Base-by-base conservation (phyloP, 1,139 yeast species). In the Saccharomyces hybrid region DNA sequence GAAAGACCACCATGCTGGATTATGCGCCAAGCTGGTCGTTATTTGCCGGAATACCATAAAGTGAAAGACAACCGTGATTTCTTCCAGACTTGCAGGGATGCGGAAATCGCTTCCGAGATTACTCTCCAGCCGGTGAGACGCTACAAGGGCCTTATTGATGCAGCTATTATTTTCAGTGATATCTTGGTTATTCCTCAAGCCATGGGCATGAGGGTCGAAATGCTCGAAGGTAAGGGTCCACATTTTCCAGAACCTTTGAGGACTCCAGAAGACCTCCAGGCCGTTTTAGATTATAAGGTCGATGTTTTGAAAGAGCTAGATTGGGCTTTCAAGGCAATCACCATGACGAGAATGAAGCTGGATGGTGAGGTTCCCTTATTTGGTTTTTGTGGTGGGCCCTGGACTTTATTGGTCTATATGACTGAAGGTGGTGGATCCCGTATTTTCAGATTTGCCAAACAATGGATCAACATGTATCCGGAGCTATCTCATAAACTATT, bases 1-100 rank as follows among this genome's bases (percentile, higher is more conserved):
- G 99, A 93, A 73, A 83, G 99, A 69, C 97, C 99, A 1, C 99
- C 99, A 27, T 83, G 93, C 57, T 93, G 99, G 99, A 87, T 93
- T 63, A 93, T 93, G 99, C 71, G 78, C 56, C 78, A 75, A 59
- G 78, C 78, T 46, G 78, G 78, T 23, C 70, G 76, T 55, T 88
- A 88, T 64, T 75, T 88, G 57, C 95, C 95, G 29, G 97, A 93
- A 70, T 93, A 93, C 70, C 96, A 91, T 69, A 80, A 83, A 68
- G 97, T 84, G 49, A 93, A 93, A 70, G 96, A 82, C 47, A 77
- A 78, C n/a, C 77, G 88, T 58, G 96, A 93, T 73, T 93, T 93
- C 70, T 93, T 93, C 68, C 96, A 89, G 67, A 84, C 93, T 13
- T 95, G 99, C 68, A 80, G 95, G 64, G 95, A 88, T 68, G 90